These are phyloP conservation scores for Cytospora piceicola DNA, from an alignment of 2,329 filamentous ascomycete genomes.

Conservation along the genomic window DNA sequence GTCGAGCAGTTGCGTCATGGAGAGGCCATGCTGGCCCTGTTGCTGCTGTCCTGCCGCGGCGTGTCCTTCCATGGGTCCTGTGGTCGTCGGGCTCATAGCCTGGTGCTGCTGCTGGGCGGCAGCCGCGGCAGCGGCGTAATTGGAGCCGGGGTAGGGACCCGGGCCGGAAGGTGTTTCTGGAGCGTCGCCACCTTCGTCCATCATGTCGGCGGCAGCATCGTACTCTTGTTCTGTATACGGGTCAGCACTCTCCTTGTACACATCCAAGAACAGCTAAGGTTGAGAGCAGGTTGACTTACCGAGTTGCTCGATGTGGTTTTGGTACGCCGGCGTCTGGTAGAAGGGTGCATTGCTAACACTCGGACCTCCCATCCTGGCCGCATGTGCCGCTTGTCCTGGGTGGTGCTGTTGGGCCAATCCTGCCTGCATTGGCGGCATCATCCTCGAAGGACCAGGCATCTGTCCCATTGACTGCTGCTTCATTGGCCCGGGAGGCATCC, in stretches of 20 bases:
- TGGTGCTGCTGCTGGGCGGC: constrained; percentile 33
- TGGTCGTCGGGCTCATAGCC: constrained; percentile 34
- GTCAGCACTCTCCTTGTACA: constrained; percentile 8
- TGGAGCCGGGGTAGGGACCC: constrained; percentile 64
- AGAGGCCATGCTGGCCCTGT: constrained; percentile 62
- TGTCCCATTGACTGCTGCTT: constrained; percentile 47
- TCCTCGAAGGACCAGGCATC: constrained; percentile 41
- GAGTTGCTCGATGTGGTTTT: constrained; percentile 93
- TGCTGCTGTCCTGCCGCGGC: constrained; percentile 29
- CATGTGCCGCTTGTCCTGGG: constrained; percentile 32
- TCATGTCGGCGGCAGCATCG: constrained; percentile 85
- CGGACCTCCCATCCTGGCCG: constrained; percentile 37
- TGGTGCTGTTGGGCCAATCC: constrained; percentile 26
- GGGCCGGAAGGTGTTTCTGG: constrained; percentile 66
- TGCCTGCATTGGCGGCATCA: constrained; percentile 36
- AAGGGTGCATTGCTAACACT: constrained; percentile 57
- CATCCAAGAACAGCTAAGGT: background rate
- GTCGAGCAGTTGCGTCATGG: constrained; percentile 68
- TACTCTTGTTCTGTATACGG: constrained; percentile 87
- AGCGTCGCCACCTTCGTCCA: constrained; percentile 74
- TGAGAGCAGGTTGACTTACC: constrained; percentile 67
- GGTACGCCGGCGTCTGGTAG: constrained; percentile 82
- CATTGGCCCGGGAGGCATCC: constrained; percentile 44
- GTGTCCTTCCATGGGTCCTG: constrained; percentile 28
- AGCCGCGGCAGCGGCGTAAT: constrained; percentile 52